Evolutionary conservation across 148 eudicot species (phyloP).

Genomic region (Heliosperma pusillum): DNA sequence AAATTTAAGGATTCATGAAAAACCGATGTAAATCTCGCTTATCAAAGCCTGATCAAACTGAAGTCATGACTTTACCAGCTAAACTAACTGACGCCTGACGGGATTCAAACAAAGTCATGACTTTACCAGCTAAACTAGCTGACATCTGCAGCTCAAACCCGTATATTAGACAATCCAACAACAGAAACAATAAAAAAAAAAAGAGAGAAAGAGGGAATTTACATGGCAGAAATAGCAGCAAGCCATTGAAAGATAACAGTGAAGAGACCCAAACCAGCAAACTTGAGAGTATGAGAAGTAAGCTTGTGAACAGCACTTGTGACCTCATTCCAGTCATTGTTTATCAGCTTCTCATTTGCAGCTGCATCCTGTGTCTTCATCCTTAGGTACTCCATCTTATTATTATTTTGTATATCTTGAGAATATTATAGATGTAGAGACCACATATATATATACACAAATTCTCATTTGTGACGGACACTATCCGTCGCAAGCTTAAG

Average conservation of each 20-base stretch:
- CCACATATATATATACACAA: background rate
- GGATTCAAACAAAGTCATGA: too few species aligned
- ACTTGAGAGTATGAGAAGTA: conserved; percentile 52
- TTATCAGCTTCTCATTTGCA: conserved; percentile 28
- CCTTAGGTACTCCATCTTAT: conserved; percentile 29
- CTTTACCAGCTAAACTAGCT: too few species aligned
- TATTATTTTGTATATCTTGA: background rate
- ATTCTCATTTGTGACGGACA: too few species aligned
- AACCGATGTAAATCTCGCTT: too few species aligned
- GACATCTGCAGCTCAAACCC: background rate
- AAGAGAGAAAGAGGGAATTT: conserved; percentile 11
- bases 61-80: too few species aligned
- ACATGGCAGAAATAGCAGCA: conserved; percentile 65
- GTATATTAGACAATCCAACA: background rate
- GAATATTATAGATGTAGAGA: background rate
- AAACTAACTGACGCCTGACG: background rate
- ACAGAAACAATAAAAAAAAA: background rate
- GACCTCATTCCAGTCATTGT: conserved; percentile 36
- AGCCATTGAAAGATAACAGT: conserved; percentile 60
- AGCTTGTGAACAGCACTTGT: conserved; percentile 44
- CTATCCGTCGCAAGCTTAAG: too few species aligned
- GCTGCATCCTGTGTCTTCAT: conserved; percentile 46
- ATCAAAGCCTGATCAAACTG: too few species aligned
- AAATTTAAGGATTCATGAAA: too few species aligned
- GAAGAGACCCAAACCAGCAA: conserved; percentile 47